Evolutionary conservation across 352 stramenopile genomes (phyloP), one percentile per base, ranked within the genome.

Genomic region (Globisporangium viniferum): DNA sequence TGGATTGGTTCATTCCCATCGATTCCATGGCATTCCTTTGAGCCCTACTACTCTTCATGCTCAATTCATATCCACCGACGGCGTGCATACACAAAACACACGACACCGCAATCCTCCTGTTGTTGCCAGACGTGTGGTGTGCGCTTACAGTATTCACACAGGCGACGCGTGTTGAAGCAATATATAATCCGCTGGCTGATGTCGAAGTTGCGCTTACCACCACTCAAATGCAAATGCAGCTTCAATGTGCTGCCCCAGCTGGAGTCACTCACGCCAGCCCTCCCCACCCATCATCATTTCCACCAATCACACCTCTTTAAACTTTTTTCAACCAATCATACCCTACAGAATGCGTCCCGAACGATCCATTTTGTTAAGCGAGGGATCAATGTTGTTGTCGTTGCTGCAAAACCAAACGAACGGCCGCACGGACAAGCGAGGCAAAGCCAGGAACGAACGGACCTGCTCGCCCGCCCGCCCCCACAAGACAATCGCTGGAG

Each of bases 161-260:
- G 41, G 41, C 41, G 3, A 49, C 41, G 35, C 39, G 35, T 29
- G 46, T 44, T 64, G 59, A 64, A 64, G 59, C 59, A 5, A 44
- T 44, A 24, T 24, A 24, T 24, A 14, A 9, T 20, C 41, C 3
- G 29, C 14, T 59, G 54, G 54, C 7, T 31, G 9, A 64, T 64
- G 59, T 64, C 59, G 59, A 64, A 64, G 39, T 48, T 51, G 39
- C 39, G 59, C 59, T 64, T 64, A 41, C 59, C 59, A 64, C 59
- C 59, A 64, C 14, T 36, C 59, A 64, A 64, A 64, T 29, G 31
- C n/a, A 51, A 64, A 64, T 29, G 31, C n/a, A 51, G 41, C 59
- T 64, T 64, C 59, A 64, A 64, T 49, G 24, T 49, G 18, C 18
- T 49, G 41, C 18, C 41, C 8, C 41, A 49, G 18, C 18, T n/a